Conservation (phyloP, 164 flowering plant genomes). For the Protea cynaroides region DNA sequence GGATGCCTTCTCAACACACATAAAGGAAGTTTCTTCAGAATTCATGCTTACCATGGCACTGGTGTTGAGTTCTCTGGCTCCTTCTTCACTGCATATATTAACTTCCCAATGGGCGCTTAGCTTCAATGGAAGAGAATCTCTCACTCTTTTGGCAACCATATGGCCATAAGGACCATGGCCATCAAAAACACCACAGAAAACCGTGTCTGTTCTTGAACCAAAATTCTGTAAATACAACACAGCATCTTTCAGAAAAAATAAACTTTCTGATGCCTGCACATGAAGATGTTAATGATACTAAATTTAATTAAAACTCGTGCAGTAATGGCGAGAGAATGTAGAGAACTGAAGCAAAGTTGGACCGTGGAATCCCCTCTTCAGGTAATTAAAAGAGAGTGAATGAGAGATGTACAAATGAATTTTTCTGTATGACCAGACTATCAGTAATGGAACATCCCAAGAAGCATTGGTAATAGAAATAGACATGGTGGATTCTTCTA, state of each 20-base stretch:
- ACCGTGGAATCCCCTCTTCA: background rate
- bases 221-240: conserved; percentile 65
- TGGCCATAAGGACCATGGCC: conserved; percentile 99
- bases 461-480: background rate
- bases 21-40: conserved; percentile 49
- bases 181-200: conserved; percentile 98
- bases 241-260: background rate
- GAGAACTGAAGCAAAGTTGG: background rate
- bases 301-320: no score
- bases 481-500: no score
- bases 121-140: conserved; percentile 87
- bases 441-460: background rate
- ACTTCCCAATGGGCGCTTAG: conserved; percentile 88
- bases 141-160: conserved; percentile 91
- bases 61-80: conserved; percentile 44
- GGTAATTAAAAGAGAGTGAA: background rate
- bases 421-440: background rate
- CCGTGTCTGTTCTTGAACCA: conserved; percentile 76
- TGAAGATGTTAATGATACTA: background rate
- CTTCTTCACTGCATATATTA: conserved; percentile 45
- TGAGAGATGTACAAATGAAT: background rate
- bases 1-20: conserved; percentile 55
- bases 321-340: background rate
- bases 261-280: no score
- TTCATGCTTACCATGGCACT: conserved; percentile 49